Conservation (phyloP, 768 basidiomycete genomes). For the Tubosaeta sp. region DNA sequence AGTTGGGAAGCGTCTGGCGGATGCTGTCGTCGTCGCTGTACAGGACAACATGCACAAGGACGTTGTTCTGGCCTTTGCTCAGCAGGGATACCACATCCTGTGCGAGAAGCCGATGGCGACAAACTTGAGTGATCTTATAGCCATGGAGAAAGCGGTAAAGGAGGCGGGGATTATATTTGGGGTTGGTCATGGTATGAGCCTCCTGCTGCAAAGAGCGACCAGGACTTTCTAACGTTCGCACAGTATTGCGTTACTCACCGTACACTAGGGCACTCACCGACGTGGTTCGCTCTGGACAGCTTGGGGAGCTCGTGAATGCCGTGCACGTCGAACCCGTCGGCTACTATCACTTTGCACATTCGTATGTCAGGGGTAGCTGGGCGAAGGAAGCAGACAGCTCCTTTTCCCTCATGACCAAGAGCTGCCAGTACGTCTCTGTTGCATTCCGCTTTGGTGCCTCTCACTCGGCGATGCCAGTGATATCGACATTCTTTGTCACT, state of each 20-base stretch:
- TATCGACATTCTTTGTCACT: conserved; percentile 78
- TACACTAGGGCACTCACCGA: conserved; percentile 70
- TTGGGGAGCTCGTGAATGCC: conserved; percentile 78
- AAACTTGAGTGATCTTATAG: conserved; percentile 62
- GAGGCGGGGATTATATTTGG: conserved; percentile 74
- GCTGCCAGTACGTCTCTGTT: conserved; percentile 66
- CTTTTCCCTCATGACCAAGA: conserved; percentile 86
- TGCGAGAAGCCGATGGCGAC: conserved; percentile 96
- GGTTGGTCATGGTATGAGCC: conserved; percentile 71
- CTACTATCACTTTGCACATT: conserved; percentile 86
- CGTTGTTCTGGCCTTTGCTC: conserved; percentile 68
- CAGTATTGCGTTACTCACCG: conserved; percentile 85
- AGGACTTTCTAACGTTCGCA: neutral
- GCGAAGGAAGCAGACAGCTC: conserved; percentile 60
- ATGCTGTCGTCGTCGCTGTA: conserved; percentile 77
- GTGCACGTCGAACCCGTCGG: conserved; percentile 86
- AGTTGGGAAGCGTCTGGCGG: conserved; percentile 68
- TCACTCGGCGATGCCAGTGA: conserved; percentile 46
- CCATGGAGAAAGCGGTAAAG: conserved; percentile 69
- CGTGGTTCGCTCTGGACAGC: conserved; percentile 61
- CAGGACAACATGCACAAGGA: conserved; percentile 78
- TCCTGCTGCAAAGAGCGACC: neutral
- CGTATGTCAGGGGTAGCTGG: conserved; percentile 86
- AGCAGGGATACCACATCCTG: conserved; percentile 82
- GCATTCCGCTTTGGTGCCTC: neutral